These are phyloP conservation scores for Eucalyptus rudis DNA, from an alignment of 345 rosid genomes.

Conservation along the genomic window DNA sequence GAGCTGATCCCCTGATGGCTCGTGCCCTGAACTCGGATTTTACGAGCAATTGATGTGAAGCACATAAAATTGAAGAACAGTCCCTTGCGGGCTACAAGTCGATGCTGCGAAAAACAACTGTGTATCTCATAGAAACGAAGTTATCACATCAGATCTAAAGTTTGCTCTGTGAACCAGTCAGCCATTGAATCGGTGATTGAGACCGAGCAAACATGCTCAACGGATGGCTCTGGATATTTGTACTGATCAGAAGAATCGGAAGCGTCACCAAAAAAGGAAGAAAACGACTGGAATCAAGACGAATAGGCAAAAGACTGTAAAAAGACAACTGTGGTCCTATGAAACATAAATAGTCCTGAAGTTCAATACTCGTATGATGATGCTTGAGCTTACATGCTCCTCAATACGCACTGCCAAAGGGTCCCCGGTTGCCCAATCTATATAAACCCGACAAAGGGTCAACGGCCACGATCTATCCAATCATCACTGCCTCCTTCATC, in stretches of 20 bases:
- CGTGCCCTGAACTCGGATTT: not conserved
- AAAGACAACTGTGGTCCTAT: not conserved
- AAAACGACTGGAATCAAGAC: not conserved
- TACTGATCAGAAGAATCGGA: not conserved
- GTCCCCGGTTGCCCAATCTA: constrained; percentile 24
- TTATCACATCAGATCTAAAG: not conserved
- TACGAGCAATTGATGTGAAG: not conserved
- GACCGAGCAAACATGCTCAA: not conserved
- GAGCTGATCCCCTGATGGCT: not conserved
- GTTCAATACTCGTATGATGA: not conserved
- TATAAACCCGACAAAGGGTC: not conserved
- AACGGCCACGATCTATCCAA: not conserved
- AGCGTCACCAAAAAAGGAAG: not conserved
- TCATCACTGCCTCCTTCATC: not conserved
- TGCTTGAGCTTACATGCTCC: not conserved
- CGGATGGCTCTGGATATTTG: not conserved
- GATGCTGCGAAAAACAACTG: not conserved
- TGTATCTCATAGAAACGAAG: not conserved
- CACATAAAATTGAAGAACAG: not conserved
- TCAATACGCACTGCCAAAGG: constrained; percentile 15
- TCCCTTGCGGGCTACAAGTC: not conserved
- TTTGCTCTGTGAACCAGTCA: not conserved
- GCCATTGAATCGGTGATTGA: not conserved
- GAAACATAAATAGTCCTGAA: not conserved
- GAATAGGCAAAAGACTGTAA: not conserved